Conservation (phyloP, 148 eudicot genomes). For the Mesembryanthemum crystallinum region DNA sequence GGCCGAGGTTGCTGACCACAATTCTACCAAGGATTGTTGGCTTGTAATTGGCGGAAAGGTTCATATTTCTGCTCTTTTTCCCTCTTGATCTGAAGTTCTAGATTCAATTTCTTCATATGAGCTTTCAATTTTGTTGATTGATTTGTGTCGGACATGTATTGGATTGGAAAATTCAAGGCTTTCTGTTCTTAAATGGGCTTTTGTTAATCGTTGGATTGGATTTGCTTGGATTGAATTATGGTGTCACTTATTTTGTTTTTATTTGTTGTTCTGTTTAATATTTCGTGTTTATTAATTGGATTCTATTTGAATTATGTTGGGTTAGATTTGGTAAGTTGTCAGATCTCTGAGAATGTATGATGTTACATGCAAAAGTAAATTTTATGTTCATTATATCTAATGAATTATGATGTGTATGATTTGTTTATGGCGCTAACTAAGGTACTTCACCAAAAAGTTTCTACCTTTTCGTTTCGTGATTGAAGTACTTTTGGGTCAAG, state of each 20-base stretch:
- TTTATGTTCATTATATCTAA: not conserved
- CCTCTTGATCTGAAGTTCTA: not conserved
- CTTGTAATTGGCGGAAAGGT: slow-evolving; percentile 86
- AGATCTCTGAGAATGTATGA: not conserved
- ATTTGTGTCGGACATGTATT: not conserved
- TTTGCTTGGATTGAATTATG: not conserved
- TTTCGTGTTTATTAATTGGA: not conserved
- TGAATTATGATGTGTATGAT: slow-evolving; percentile 13
- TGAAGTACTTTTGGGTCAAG: not conserved
- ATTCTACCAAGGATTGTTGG: slow-evolving; percentile 77
- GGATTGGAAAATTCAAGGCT: not conserved
- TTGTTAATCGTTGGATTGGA: not conserved
- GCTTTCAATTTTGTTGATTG: not conserved
- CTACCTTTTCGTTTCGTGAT: not conserved
- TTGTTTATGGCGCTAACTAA: not conserved
- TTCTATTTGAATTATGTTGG: not conserved
- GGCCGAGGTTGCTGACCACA: slow-evolving; percentile 72
- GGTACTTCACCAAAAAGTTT: not conserved
- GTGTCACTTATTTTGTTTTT: not conserved
- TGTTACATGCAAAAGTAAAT: not conserved
- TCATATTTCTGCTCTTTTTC: not conserved
- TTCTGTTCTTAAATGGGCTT: not conserved
- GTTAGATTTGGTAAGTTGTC: too few species aligned
- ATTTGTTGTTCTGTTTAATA: not conserved
- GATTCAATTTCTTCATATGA: not conserved